Evolutionary conservation across 805 yeast genomes (phyloP).

Genomic region (Candida gorgasii): DNA sequence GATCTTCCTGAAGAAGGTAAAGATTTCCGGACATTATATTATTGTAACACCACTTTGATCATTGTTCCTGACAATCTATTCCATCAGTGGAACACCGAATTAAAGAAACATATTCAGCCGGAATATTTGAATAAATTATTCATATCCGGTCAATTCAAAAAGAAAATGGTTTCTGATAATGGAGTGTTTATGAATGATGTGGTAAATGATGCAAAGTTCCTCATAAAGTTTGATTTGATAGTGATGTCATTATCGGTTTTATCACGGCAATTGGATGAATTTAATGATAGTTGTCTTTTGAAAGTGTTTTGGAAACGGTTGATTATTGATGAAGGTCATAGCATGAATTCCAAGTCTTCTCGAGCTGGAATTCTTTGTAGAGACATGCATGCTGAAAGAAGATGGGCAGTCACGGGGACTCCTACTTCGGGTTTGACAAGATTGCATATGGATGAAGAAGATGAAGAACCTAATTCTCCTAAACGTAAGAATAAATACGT

Average conservation of each 20-base stretch:
- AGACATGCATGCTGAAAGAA: constrained; percentile 54
- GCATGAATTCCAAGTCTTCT: constrained; percentile 54
- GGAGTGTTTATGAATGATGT: constrained; percentile 21
- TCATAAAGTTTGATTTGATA: constrained; percentile 53
- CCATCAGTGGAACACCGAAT: constrained; percentile 64
- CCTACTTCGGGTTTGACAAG: constrained; percentile 72
- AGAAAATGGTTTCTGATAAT: constrained; percentile 13
- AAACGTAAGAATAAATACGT: constrained; percentile 36
- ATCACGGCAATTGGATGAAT: constrained; percentile 37
- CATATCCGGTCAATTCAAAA: constrained; percentile 33
- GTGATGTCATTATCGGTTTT: constrained; percentile 50
- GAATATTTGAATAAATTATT: constrained; percentile 36
- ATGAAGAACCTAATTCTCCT: constrained; percentile 17
- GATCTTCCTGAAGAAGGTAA: constrained; percentile 20
- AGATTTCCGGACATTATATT: constrained; percentile 31
- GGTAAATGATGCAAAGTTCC: constrained; percentile 25
- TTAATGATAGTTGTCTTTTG: constrained; percentile 35
- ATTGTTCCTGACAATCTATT: constrained; percentile 67
- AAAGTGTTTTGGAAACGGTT: constrained; percentile 64
- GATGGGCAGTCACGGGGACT: constrained; percentile 77
- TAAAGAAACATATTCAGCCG: constrained; percentile 52
- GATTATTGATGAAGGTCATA: constrained; percentile 77
- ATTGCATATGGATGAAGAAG: constrained; percentile 47
- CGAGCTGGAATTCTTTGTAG: constrained; percentile 51
- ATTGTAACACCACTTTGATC: constrained; percentile 57